Percentiles rank a stretch among this genome's conserved stretches.
phyloP scores from a whole-genome alignment of 1,139 yeast genomes.

The Lodderomyces metapsilosis region DNA sequence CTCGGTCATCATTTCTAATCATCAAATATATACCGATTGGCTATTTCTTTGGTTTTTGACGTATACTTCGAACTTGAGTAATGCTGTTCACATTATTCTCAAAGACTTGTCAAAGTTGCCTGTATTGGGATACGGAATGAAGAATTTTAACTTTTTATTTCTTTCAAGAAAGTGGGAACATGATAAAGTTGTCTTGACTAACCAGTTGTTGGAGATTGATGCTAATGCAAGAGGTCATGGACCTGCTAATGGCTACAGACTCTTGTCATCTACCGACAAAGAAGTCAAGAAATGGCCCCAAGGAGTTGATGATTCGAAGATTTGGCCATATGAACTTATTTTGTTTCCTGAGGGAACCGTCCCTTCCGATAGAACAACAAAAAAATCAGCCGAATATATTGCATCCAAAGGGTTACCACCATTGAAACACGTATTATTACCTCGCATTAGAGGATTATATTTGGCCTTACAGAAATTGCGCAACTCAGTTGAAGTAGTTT shows the following conservation, averaged over 20 bases:
- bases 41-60: constrained; percentile 85
- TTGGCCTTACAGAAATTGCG: constrained; percentile 60
- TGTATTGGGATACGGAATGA: constrained; percentile 85
- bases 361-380: constrained; percentile 62
- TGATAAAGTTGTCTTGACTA: constrained; percentile 62
- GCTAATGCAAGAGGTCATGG: constrained; percentile 54
- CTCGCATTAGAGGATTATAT: constrained; percentile 78
- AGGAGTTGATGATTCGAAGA: constrained; percentile 27
- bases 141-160: constrained; percentile 72
- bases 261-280: constrained; percentile 26
- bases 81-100: constrained; percentile 71
- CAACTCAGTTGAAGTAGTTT: constrained; percentile 62
- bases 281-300: constrained; percentile 35
- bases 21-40: constrained; percentile 96
- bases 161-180: constrained; percentile 80
- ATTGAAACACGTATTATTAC: constrained; percentile 68
- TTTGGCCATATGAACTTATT: constrained; percentile 55
- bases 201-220: constrained; percentile 54
- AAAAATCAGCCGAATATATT: constrained; percentile 57
- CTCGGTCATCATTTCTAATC: constrained; percentile 74
- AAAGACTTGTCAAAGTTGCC: constrained; percentile 77
- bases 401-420: constrained; percentile 44
- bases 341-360: constrained; percentile 97
- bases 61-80: constrained; percentile 64
- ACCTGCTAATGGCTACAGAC: constrained; percentile 47